These are phyloP conservation scores for Penicillium occitanis DNA, from an alignment of 2,329 filamentous ascomycete species.

Conservation along the genomic window DNA sequence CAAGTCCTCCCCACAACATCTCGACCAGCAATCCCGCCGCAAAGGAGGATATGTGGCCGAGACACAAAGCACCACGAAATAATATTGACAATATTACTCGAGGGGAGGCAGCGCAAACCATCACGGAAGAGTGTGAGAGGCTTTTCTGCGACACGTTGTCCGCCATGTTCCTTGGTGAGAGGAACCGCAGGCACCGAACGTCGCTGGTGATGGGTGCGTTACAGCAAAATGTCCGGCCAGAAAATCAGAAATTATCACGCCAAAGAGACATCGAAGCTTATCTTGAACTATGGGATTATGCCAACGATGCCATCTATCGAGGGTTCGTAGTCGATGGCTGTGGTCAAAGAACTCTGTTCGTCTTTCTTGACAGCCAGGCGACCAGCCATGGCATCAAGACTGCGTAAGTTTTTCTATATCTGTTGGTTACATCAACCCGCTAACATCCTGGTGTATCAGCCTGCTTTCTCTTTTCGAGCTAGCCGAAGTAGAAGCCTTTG, in stretches of 20 bases:
- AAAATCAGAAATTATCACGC: constrained; percentile 21
- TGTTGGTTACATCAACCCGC: neutral
- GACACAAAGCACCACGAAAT: constrained; percentile 41
- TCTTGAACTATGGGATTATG: constrained; percentile 66
- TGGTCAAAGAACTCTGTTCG: constrained; percentile 73
- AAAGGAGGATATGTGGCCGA: constrained; percentile 53
- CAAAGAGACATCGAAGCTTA: constrained; percentile 33
- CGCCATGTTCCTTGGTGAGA: constrained; percentile 94
- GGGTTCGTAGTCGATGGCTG: constrained; percentile 75
- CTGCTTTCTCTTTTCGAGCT: constrained; percentile 90
- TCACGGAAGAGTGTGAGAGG: constrained; percentile 99
- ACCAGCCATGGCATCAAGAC: constrained; percentile 78
- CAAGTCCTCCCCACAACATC: constrained; percentile 80
- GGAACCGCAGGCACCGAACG: constrained; percentile 71
- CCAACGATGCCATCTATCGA: constrained; percentile 77
- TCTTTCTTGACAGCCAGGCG: constrained; percentile 78
- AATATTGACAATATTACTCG: constrained; percentile 28
- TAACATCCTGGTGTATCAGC: constrained; percentile 47
- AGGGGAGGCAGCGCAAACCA: constrained; percentile 93
- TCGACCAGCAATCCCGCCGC: constrained; percentile 60
- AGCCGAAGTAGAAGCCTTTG: constrained; percentile 68
- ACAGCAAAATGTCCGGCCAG: constrained; percentile 32
- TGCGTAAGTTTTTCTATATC: constrained; percentile 62
- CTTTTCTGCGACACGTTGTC: constrained; percentile 98
- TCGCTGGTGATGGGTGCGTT: constrained; percentile 83